phyloP scores from a whole-genome alignment of 768 basidiomycete species.

The Tulasnella calospora region DNA sequence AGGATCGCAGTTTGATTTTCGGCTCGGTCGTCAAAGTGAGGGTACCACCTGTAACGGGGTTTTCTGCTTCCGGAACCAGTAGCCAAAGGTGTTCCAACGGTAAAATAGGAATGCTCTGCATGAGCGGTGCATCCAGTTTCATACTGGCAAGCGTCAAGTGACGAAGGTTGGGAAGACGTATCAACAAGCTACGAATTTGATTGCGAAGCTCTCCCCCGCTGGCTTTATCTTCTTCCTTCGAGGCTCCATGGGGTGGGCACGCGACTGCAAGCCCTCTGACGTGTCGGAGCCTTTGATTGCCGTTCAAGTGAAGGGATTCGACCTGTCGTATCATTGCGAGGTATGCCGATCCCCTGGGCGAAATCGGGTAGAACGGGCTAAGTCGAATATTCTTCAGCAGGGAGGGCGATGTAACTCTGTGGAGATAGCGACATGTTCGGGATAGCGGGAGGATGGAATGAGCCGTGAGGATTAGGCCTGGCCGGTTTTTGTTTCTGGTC shows the following conservation, averaged over 20 bases:
- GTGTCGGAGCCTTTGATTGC: neutral
- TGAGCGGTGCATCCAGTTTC: neutral
- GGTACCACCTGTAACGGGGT: neutral
- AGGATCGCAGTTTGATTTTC: neutral
- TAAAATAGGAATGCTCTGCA: neutral
- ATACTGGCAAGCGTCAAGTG: neutral
- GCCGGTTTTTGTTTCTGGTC: neutral
- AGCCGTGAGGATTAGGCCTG: neutral
- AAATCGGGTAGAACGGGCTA: neutral
- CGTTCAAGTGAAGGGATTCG: neutral
- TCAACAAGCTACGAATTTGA: neutral
- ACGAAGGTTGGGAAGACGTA: neutral
- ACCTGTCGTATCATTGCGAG: neutral
- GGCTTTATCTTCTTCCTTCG: neutral
- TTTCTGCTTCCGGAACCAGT: neutral
- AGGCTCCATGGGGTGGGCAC: neutral
- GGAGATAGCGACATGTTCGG: neutral
- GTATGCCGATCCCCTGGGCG: neutral
- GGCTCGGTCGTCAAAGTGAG: neutral
- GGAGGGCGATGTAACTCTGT: neutral
- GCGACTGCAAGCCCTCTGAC: neutral
- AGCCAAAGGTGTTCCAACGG: neutral
- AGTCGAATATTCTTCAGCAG: neutral
- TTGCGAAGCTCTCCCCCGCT: neutral
- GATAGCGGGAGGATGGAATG: neutral